Base-by-base conservation (phyloP, 495 filamentous ascomycete species). In the Penicillium paradoxum region DNA sequence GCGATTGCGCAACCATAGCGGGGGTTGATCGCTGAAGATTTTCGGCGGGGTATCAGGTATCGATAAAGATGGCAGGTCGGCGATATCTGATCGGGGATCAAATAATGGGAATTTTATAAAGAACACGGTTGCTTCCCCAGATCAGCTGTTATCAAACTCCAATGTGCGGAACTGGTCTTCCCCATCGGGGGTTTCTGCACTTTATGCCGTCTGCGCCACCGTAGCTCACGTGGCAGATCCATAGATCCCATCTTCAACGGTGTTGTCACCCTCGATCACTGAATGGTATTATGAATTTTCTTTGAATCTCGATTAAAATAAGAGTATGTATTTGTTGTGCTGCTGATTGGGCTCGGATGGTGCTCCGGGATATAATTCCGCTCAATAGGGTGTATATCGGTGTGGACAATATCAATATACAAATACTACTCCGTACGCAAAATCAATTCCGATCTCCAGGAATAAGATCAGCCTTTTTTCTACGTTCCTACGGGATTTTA, bases 1-100 rank as follows among this genome's bases (percentile, higher is more conserved):
- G 65, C n/a, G 78, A 76, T 58, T 75, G 74, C 29, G 75, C 62
- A 55, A 73, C 68, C 73, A 79, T 77, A 25, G 52, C 43, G 53
- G 62, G 57, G 56, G 45, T 55, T 49, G 49, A 34, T 43, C 46
- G 47, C 40, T 43, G 14, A 10, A 29, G 45, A 33, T 18, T 38
- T 52, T 5, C 14, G 4, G 22, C 4, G 13, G 6, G 18, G 21
- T 29, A 41, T 32, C 11, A n/a, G 22, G 8, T 29, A 18, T 11
- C 4, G 13, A 34, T 6, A 22, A 32, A 15, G 6, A 39, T 27
- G 24, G 25, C 13, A 33, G 6, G 21, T 4, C 36, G 17, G 15
- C n/a, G 29, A 32, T 50, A n/a, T 51, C 30, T 0, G 15, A 4
- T 34, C 2, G 6, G 1, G n/a, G 19, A 13, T 39, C n/a, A 14